These are phyloP conservation scores for Chamaenerion angustifolium DNA, from an alignment of 345 rosid genomes.

Conservation along the genomic window DNA sequence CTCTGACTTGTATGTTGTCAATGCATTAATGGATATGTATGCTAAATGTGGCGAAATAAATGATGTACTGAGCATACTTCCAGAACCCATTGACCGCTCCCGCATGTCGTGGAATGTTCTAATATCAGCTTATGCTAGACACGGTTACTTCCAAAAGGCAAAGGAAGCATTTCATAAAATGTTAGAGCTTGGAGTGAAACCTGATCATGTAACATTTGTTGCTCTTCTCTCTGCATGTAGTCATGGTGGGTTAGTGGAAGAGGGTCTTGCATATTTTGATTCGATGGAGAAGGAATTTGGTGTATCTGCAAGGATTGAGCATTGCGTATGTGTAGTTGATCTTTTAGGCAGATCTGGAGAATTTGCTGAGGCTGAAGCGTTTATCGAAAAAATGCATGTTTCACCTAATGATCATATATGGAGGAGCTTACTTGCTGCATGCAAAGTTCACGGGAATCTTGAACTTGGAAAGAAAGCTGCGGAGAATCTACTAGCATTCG, in stretches of 20 bases:
- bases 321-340: conserved; percentile 78
- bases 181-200: conserved; percentile 42
- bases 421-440: conserved; percentile 76
- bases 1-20: conserved; percentile 38
- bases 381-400: conserved; percentile 57
- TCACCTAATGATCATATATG: conserved; percentile 52
- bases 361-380: conserved; percentile 51
- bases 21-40: conserved; percentile 80
- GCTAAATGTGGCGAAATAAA: conserved; percentile 72
- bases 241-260: conserved; percentile 73
- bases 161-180: conserved; percentile 63
- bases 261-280: conserved; percentile 54
- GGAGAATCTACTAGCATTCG: conserved; percentile 37
- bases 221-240: conserved; percentile 83
- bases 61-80: conserved; percentile 41
- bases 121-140: conserved; percentile 74
- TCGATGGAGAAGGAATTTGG: conserved; percentile 48
- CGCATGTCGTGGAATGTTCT: conserved; percentile 72
- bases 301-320: conserved; percentile 42
- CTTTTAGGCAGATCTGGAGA: conserved; percentile 83
- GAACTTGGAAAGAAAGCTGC: conserved; percentile 72
- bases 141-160: conserved; percentile 46
- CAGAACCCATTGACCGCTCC: conserved; percentile 27
- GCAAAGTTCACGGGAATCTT: conserved; percentile 58
- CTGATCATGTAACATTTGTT: conserved; percentile 78